Evolutionary conservation across 192 early-diverging fungal species (phyloP).

Genomic region (Chytriomyces hyalinus): DNA sequence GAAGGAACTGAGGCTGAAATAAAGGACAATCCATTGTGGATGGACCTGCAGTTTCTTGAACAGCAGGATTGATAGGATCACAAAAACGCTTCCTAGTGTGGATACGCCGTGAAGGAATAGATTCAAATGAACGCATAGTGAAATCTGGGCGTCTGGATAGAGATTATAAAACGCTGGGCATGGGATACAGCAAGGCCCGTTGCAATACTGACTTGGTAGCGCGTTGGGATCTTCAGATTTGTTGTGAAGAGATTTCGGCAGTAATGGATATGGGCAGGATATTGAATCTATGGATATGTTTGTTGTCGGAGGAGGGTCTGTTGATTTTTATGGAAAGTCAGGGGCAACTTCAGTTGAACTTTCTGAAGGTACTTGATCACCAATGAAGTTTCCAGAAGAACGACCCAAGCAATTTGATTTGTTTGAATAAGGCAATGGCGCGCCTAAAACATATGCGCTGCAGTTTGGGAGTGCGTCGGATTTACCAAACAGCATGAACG

Average conservation of each 20-base stretch:
- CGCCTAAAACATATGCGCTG: background rate
- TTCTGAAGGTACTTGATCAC: too few species aligned
- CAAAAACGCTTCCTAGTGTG: background rate
- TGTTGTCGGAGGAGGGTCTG: background rate
- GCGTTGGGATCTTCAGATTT: background rate
- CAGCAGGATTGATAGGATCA: background rate
- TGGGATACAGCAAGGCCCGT: background rate
- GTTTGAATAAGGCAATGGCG: constrained; percentile 2
- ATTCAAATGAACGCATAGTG: background rate
- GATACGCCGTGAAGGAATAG: background rate
- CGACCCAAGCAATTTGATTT: background rate
- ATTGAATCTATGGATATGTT: background rate
- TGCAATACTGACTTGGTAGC: background rate
- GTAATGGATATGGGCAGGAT: background rate
- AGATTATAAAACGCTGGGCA: background rate
- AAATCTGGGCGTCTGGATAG: background rate
- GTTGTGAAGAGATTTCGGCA: background rate
- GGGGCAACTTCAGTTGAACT: too few species aligned
- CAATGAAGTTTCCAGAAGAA: too few species aligned
- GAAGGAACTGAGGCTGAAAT: too few species aligned
- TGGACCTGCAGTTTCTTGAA: background rate
- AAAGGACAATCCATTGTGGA: background rate
- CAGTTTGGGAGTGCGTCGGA: background rate
- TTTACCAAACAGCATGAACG: constrained; percentile 1
- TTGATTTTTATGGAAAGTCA: too few species aligned